Percentiles rank a stretch among this genome's conserved stretches.
Evolutionary conservation across 805 yeast genomes (phyloP).

Genomic region (Priceomyces castillae): DNA sequence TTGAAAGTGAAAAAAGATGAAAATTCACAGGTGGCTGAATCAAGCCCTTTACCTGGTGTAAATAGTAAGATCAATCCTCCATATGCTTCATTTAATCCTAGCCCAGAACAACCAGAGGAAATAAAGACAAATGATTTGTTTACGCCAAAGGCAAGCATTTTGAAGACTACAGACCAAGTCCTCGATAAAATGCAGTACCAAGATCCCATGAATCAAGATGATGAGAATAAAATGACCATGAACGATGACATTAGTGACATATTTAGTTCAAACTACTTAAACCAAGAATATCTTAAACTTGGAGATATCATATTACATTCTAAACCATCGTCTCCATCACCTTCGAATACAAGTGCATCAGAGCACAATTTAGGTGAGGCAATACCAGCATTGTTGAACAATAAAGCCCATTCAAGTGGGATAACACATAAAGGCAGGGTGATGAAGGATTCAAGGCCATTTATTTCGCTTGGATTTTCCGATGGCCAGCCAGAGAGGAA

Average conservation of each 20-base stretch:
- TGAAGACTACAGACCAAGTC: slow-evolving; percentile 29
- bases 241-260: slow-evolving; percentile 8
- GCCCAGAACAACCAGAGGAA: background rate
- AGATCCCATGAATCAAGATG: slow-evolving; percentile 6
- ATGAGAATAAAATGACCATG: slow-evolving; percentile 14
- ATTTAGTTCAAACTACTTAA: slow-evolving; percentile 45
- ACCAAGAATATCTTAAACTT: slow-evolving; percentile 50
- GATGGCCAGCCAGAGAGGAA: background rate
- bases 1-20: slow-evolving; percentile 11
- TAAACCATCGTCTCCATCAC: slow-evolving; percentile 42
- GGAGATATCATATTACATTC: slow-evolving; percentile 45
- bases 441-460: slow-evolving; percentile 35
- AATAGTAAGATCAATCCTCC: background rate
- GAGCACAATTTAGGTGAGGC: slow-evolving; percentile 10
- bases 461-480: slow-evolving; percentile 36
- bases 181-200: slow-evolving; percentile 19
- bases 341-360: slow-evolving; percentile 26
- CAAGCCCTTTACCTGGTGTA: background rate
- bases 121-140: background rate
- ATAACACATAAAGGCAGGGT: background rate
- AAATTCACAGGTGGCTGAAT: background rate
- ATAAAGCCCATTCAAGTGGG: background rate
- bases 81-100: background rate
- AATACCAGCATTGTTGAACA: slow-evolving; percentile 7
- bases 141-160: slow-evolving; percentile 14